Evolutionary conservation across 768 basidiomycete genomes (phyloP), one percentile per base, ranked within the genome.

Genomic region (Psilocybe subaeruginosa): DNA sequence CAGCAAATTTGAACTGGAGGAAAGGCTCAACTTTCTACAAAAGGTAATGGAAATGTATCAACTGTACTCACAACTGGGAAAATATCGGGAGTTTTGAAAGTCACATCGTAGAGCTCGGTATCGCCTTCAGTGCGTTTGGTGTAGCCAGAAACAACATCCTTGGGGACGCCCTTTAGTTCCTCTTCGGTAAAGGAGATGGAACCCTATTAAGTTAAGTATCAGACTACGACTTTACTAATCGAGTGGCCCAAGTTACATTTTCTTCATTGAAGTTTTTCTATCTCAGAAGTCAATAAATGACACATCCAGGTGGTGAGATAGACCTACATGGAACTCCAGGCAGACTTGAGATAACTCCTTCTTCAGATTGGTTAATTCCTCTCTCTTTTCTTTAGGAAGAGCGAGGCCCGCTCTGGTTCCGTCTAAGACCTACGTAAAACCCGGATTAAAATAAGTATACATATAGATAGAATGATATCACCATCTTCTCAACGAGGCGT

Each of bases 251-350:
- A 78, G 7, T 59, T 64, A 90, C 91, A 47, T 90, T 87, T 70
- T 95, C 93, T 73, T 96, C 93, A 67, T 94, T 94, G 77, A 90
- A 93, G 76, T 93, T 92, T 88, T 90, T 92, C 88, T 91, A 45
- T 33, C 11, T 53, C 7, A n/a, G 9, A 45, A 17, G 27, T 67
- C 52, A 27, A 60, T 48, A 45, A 7, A 19, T 30, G 50, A 17
- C 6, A 19, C 27, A n/a, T 17, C 57, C 17, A 50, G 43, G 19
- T 31, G 5, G 49, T 47, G 29, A 41, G 17, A 23, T 17, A 53
- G 12, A 77, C 88, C 66, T 66, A 91, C 91, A 72, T 81, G 86
- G 67, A 95, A 95, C 69, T 91, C 88, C n/a, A 93, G 75, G 71
- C 86, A 92, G 29, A 82, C 80, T 67, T 89, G 84, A 8, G 90